Percentiles rank a stretch among this genome's conserved stretches.
phyloP scores from a whole-genome alignment of 768 basidiomycete genomes.

The Macrolepiota albuminosa region DNA sequence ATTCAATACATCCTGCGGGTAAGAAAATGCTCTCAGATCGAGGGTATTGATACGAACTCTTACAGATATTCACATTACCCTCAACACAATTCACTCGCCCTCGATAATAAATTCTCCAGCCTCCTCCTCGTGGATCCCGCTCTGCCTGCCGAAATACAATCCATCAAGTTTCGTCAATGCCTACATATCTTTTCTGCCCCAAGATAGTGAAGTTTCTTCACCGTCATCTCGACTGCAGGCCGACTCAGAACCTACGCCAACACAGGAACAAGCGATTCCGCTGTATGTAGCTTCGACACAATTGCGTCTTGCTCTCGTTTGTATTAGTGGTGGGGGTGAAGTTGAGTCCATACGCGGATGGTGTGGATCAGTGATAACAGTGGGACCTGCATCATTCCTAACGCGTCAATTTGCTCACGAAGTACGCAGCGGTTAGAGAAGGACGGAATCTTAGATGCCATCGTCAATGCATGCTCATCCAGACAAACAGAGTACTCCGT shows the following conservation, averaged over 20 bases:
- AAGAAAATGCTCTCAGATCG: constrained; percentile 10
- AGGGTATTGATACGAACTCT: neutral
- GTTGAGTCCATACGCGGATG: constrained; percentile 80
- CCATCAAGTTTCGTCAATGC: constrained; percentile 86
- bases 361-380: constrained; percentile 64
- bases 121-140: constrained; percentile 88
- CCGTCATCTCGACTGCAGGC: constrained; percentile 11
- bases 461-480: constrained; percentile 42
- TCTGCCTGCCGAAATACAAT: constrained; percentile 95
- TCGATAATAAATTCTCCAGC: constrained; percentile 74
- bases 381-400: constrained; percentile 24
- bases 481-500: constrained; percentile 61
- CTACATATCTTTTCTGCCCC: constrained; percentile 71
- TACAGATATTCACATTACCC: constrained; percentile 83
- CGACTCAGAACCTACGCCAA: constrained; percentile 8
- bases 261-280: constrained; percentile 3
- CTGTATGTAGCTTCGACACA: constrained; percentile 14
- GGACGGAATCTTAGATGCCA: constrained; percentile 51
- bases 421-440: constrained; percentile 53
- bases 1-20: constrained; percentile 94
- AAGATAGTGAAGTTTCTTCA: constrained; percentile 26
- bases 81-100: constrained; percentile 86
- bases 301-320: constrained; percentile 60
- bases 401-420: neutral
- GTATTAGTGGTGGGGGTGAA: constrained; percentile 77